Evolutionary conservation across 2,329 filamentous ascomycete genomes (phyloP).

Genomic region (Cercospora sesami): DNA sequence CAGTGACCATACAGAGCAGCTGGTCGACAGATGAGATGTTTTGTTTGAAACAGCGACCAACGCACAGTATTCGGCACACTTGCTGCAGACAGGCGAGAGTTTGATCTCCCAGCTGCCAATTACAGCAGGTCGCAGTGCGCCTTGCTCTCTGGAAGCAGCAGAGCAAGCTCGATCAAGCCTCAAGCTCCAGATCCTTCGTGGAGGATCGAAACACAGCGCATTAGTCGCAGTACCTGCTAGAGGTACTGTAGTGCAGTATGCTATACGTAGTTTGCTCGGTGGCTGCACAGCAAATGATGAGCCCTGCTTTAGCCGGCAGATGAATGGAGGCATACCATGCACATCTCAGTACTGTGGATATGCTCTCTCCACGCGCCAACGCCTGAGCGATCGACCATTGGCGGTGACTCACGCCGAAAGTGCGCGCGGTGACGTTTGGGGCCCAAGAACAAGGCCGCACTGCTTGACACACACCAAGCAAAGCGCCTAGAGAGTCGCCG

Average conservation of each 20-base stretch:
- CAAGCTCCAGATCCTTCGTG: constrained; percentile 8
- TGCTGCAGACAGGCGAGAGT: background rate
- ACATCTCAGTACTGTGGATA: constrained; percentile 14
- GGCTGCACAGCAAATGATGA: background rate
- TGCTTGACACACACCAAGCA: constrained; percentile 6
- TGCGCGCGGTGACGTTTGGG: constrained; percentile 14
- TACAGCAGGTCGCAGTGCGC: background rate
- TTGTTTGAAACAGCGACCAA: background rate
- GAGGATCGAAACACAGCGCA: background rate
- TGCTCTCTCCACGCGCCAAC: constrained; percentile 8
- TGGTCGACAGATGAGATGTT: background rate
- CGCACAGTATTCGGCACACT: constrained; percentile 1
- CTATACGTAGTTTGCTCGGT: background rate
- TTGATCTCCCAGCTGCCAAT: background rate
- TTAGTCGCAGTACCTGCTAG: background rate
- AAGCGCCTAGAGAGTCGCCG: background rate
- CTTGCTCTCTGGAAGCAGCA: background rate
- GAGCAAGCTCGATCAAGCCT: constrained; percentile 10
- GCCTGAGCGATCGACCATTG: constrained; percentile 15
- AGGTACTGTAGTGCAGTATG: background rate
- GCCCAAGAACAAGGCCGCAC: background rate
- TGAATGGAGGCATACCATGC: constrained; percentile 15
- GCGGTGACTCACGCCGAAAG: constrained; percentile 19
- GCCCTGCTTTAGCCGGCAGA: constrained; percentile 11
- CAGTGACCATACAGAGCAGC: background rate